Conservation (phyloP, 768 basidiomycete genomes). For the Rhodotorula babjevae region DNA sequence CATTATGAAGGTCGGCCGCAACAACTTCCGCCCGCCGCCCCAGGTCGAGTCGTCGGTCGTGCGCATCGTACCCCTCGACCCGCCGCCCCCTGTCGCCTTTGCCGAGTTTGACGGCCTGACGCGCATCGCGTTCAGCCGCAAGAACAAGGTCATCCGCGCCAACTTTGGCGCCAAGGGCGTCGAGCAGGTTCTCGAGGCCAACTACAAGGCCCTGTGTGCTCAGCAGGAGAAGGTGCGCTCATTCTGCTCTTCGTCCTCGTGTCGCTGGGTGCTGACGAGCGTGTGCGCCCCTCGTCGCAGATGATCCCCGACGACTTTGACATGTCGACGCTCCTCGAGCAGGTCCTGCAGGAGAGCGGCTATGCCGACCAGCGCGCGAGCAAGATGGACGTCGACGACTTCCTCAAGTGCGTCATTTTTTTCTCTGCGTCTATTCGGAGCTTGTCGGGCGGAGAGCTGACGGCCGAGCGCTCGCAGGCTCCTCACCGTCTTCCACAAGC, state of each 20-base stretch:
- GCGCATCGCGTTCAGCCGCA: conserved; percentile 79
- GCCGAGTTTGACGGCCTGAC: conserved; percentile 96
- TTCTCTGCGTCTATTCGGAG: no score
- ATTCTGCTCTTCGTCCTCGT: background rate
- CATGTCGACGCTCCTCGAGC: conserved; percentile 54
- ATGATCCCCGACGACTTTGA: conserved; percentile 64
- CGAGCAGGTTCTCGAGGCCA: conserved; percentile 85
- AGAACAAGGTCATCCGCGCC: conserved; percentile 84
- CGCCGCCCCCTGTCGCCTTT: conserved; percentile 90
- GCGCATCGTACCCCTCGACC: conserved; percentile 82
- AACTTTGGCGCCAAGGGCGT: conserved; percentile 89
- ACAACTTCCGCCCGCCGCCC: conserved; percentile 93
- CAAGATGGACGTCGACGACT: conserved; percentile 89
- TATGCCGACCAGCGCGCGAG: conserved; percentile 74
- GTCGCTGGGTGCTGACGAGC: background rate
- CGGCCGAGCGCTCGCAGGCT: conserved; percentile 40
- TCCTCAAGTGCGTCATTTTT: conserved; percentile 54
- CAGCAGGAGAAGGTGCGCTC: conserved; percentile 54
- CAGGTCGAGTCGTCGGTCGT: conserved; percentile 91
- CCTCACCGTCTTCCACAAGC: conserved; percentile 45
- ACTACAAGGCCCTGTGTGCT: conserved; percentile 87
- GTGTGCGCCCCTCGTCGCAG: conserved; percentile 46
- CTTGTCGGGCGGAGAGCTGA: no score
- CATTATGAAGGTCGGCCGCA: conserved; percentile 91
- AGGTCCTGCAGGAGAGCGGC: conserved; percentile 66